Conservation (phyloP, 345 rosid genomes). For the Eutrema heterophyllum region DNA sequence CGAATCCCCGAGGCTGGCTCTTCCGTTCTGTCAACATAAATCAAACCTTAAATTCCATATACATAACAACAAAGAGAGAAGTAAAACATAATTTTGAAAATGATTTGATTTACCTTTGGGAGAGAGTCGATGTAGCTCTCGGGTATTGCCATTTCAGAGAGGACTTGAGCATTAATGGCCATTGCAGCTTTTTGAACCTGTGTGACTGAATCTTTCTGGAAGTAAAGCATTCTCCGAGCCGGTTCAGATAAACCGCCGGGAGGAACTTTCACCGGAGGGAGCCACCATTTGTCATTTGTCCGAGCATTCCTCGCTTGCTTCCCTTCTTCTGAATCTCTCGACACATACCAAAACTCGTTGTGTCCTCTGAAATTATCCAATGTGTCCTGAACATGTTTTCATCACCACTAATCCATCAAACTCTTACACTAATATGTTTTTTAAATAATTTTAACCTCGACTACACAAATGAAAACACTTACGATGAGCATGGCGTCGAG, state of each 20-base stretch:
- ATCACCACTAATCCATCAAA: conserved; percentile 6
- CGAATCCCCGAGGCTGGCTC: conserved; percentile 87
- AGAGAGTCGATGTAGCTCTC: conserved; percentile 88
- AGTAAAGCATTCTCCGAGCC: conserved; percentile 58
- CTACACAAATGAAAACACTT: conserved; percentile 18
- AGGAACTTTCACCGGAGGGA: conserved; percentile 80
- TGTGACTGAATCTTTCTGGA: conserved; percentile 91
- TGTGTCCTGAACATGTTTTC: conserved; percentile 44
- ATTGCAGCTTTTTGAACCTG: conserved; percentile 95
- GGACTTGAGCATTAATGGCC: conserved; percentile 90
- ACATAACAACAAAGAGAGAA: not conserved
- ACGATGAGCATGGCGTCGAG: conserved; percentile 88
- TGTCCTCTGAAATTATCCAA: conserved; percentile 64
- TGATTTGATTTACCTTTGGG: conserved; percentile 59
- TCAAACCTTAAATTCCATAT: not conserved
- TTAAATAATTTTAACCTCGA: not conserved
- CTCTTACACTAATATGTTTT: not conserved
- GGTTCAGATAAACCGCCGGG: conserved; percentile 58
- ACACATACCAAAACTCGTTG: conserved; percentile 84
- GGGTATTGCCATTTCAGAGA: conserved; percentile 87
- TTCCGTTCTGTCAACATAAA: conserved; percentile 54
- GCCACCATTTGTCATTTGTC: conserved; percentile 90
- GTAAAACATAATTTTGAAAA: not conserved
- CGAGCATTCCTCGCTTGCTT: conserved; percentile 36
- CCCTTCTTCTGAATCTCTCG: conserved; percentile 58